Evolutionary conservation across 345 rosid genomes (phyloP).

Genomic region (Melaleuca quinquenervia): DNA sequence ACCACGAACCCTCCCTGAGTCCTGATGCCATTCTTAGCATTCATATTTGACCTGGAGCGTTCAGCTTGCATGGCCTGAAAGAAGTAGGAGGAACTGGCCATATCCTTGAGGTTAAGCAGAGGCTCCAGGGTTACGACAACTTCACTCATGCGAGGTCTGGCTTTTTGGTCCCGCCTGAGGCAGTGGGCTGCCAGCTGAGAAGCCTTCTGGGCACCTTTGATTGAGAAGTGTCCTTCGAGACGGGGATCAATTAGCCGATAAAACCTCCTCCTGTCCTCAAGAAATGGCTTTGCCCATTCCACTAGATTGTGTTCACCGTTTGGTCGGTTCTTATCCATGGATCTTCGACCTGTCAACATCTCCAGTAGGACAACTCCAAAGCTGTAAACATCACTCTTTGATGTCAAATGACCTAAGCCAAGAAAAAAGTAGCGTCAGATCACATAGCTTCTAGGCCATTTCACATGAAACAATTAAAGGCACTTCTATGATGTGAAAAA

Average conservation of each 20-base stretch:
- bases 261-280: constrained; percentile 68
- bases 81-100: constrained; percentile 39
- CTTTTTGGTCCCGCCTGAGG: constrained; percentile 86
- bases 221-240: constrained; percentile 86
- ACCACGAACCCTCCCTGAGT: constrained; percentile 20
- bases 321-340: constrained; percentile 88
- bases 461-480: background rate
- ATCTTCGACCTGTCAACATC: constrained; percentile 73
- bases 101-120: constrained; percentile 67
- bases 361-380: constrained; percentile 85
- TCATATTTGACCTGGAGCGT: constrained; percentile 3
- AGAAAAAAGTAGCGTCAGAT: background rate
- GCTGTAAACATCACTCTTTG: constrained; percentile 82
- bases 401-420: constrained; percentile 55
- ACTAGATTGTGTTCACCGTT: constrained; percentile 93
- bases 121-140: constrained; percentile 68
- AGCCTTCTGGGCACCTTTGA: constrained; percentile 85
- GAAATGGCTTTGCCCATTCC: constrained; percentile 90
- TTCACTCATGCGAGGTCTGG: constrained; percentile 88
- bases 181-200: constrained; percentile 75
- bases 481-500: background rate
- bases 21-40: constrained; percentile 19
- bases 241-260: constrained; percentile 76
- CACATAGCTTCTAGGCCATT: background rate
- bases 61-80: constrained; percentile 21